Conservation (phyloP, 768 basidiomycete genomes). For the Podaxis sp. region DNA sequence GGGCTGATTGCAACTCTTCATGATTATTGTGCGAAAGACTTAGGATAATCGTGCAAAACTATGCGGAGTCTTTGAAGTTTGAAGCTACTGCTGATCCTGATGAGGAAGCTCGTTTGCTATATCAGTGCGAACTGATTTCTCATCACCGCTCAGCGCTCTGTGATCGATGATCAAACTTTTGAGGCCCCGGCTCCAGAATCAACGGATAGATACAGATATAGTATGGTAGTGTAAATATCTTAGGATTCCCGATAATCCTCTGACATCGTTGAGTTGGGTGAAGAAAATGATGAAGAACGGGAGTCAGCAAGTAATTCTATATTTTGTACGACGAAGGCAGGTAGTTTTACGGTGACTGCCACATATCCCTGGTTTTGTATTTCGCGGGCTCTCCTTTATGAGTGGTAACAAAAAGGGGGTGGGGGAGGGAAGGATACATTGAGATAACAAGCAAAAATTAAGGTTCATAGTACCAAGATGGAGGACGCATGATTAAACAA, state of each 20-base stretch:
- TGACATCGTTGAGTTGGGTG: too few relatives aligned
- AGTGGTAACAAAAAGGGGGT: not conserved
- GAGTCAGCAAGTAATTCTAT: too few relatives aligned
- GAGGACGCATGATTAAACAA: not conserved
- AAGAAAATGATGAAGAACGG: too few relatives aligned
- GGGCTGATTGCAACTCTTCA: not conserved
- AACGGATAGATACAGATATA: too few relatives aligned
- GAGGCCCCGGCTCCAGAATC: too few relatives aligned
- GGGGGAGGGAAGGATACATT: not conserved
- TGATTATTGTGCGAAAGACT: not conserved
- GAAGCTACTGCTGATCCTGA: not conserved
- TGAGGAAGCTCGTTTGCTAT: slow-evolving; percentile 1
- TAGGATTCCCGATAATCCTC: too few relatives aligned
- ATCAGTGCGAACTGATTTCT: not conserved
- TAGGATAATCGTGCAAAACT: not conserved
- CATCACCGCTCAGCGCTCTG: not conserved
- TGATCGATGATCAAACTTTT: too few relatives aligned
- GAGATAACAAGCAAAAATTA: not conserved
- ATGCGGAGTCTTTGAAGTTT: not conserved
- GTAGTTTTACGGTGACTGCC: too few relatives aligned
- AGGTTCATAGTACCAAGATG: not conserved
- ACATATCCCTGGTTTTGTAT: not conserved
- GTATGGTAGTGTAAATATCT: too few relatives aligned
- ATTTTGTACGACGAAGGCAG: too few relatives aligned
- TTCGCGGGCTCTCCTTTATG: not conserved